A percentile compares a stretch with the other conserved stretches of the same genome.
Conservation (phyloP, 768 basidiomycete species). For the Tricholoma terreum region DNA sequence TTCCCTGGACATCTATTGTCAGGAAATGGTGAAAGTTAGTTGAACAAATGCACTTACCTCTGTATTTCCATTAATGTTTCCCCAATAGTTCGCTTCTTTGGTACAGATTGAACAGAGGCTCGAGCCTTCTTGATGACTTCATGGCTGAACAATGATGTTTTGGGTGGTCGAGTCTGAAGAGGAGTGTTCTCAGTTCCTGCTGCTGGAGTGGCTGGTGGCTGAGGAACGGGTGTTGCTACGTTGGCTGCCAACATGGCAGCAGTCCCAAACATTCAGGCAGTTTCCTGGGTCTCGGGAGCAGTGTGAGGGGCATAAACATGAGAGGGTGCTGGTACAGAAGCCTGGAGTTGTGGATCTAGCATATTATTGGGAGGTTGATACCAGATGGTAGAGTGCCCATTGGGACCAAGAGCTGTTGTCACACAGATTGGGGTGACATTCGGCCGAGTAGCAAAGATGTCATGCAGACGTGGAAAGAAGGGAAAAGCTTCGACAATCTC, state of each 20-base stretch:
- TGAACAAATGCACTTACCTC: background rate
- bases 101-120: background rate
- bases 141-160: background rate
- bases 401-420: slow-evolving; percentile 26
- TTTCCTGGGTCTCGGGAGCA: background rate
- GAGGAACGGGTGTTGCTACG: background rate
- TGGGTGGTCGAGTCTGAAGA: background rate
- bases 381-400: slow-evolving; percentile 15
- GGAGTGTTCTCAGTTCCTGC: background rate
- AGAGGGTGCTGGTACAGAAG: background rate
- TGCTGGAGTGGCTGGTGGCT: background rate
- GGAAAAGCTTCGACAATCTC: slow-evolving; percentile 21
- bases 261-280: slow-evolving; percentile 4
- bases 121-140: background rate
- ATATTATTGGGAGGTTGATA: slow-evolving; percentile 15
- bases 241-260: background rate
- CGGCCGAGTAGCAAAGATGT: slow-evolving; percentile 14
- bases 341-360: background rate
- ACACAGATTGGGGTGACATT: slow-evolving; percentile 24
- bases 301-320: background rate
- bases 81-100: background rate
- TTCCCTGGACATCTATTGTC: background rate
- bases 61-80: background rate
- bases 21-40: background rate
- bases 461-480: too few species aligned